phyloP scores from a whole-genome alignment of 129 eudicot genomes.

The Apium graveolens region DNA sequence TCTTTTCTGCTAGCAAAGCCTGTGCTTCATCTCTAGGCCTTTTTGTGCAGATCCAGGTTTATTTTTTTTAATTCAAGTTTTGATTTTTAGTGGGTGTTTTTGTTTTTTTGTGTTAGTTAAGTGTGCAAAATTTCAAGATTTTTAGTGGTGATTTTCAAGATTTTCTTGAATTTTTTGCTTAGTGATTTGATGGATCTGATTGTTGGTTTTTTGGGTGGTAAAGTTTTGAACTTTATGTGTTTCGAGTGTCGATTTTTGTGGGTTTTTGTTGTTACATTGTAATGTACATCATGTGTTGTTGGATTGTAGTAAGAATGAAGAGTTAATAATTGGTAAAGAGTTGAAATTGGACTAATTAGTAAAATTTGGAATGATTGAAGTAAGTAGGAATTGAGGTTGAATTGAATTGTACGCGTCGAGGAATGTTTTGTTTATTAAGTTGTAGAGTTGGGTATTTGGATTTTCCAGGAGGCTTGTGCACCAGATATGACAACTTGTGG shows the following conservation, averaged over 20 bases:
- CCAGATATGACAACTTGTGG: not conserved
- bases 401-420: not conserved
- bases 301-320: not conserved
- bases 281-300: not conserved
- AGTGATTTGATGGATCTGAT: not conserved
- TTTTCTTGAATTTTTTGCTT: not conserved
- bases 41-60: conserved; percentile 96
- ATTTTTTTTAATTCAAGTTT: not conserved
- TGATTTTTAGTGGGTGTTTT: not conserved
- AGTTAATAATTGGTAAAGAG: not conserved
- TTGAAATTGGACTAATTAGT: not conserved
- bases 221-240: not conserved
- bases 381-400: not conserved
- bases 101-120: not conserved
- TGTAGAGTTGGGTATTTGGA: not conserved
- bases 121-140: too few relatives aligned
- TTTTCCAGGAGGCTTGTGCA: too few relatives aligned
- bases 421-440: not conserved
- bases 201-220: not conserved
- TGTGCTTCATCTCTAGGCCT: conserved; percentile 46
- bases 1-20: conserved; percentile 62
- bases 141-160: too few relatives aligned
- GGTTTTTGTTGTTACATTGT: not conserved
- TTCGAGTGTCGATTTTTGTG: not conserved
- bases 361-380: not conserved